Evolutionary conservation across 495 filamentous ascomycete genomes (phyloP).

Genomic region (Evansstolkia leycettana): DNA sequence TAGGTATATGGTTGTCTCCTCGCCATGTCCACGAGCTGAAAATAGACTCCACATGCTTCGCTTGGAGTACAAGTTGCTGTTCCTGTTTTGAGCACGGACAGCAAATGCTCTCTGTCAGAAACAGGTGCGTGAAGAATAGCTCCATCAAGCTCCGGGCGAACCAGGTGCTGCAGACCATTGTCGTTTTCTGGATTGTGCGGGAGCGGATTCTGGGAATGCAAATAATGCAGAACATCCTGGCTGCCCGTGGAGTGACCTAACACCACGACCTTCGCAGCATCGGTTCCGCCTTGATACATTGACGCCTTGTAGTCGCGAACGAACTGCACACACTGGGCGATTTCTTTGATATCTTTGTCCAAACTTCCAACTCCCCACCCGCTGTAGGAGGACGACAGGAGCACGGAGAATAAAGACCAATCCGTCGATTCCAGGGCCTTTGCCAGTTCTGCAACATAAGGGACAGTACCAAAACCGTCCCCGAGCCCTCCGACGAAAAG

Average conservation of each 20-base stretch:
- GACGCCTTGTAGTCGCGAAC: slow-evolving; percentile 34
- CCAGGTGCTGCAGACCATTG: slow-evolving; percentile 6
- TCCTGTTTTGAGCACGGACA: slow-evolving; percentile 11
- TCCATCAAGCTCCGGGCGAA: slow-evolving; percentile 52
- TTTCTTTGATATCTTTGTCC: slow-evolving; percentile 57
- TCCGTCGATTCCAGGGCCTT: slow-evolving; percentile 40
- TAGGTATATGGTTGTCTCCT: slow-evolving; percentile 21
- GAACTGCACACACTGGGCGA: slow-evolving; percentile 59
- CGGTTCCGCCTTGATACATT: slow-evolving; percentile 16
- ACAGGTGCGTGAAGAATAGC: slow-evolving; percentile 74
- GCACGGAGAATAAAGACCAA: slow-evolving; percentile 50
- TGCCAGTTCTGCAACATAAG: slow-evolving; percentile 45
- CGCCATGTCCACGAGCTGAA: slow-evolving; percentile 40
- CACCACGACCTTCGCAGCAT: slow-evolving; percentile 54
- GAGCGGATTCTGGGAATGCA: slow-evolving; percentile 28
- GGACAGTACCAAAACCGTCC: slow-evolving; percentile 62
- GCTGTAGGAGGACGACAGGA: slow-evolving; percentile 52
- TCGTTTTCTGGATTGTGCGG: slow-evolving; percentile 1
- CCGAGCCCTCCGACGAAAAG: slow-evolving; percentile 78
- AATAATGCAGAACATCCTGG: slow-evolving; percentile 76
- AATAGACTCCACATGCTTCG: slow-evolving; percentile 22
- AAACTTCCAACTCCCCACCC: slow-evolving; percentile 66
- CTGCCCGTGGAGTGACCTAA: slow-evolving; percentile 86
- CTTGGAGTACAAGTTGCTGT: neutral
- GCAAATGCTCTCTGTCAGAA: slow-evolving; percentile 62